A percentile compares a stretch with the other conserved stretches of the same genome.
Conservation (phyloP, 2,329 filamentous ascomycete genomes). For the Mycogone perniciosa region DNA sequence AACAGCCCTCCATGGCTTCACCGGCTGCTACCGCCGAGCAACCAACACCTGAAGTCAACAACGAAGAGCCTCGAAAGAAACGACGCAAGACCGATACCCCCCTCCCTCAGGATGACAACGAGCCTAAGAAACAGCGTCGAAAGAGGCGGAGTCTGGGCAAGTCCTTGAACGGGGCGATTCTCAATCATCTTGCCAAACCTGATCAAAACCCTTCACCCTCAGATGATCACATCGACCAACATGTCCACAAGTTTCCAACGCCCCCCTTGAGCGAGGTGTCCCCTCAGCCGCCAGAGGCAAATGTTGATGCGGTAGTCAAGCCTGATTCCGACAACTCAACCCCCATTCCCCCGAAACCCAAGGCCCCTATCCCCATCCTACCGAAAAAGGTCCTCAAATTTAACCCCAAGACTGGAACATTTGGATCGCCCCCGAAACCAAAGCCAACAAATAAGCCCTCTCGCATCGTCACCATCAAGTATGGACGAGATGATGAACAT, state of each 20-base stretch:
- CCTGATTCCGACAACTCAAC: conserved; percentile 4
- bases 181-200: conserved; percentile 11
- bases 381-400: conserved; percentile 48
- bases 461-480: conserved; percentile 50
- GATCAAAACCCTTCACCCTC: neutral
- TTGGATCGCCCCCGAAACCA: conserved; percentile 53
- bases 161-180: conserved; percentile 11
- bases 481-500: conserved; percentile 44
- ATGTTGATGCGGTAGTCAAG: conserved; percentile 2
- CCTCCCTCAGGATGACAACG: conserved; percentile 16
- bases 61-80: conserved; percentile 33
- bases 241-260: conserved; percentile 9
- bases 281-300: neutral
- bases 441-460: conserved; percentile 35
- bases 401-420: conserved; percentile 55
- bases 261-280: conserved; percentile 15
- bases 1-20: conserved; percentile 1
- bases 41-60: conserved; percentile 20
- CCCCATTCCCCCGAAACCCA: conserved; percentile 7
- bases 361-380: conserved; percentile 20
- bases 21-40: neutral
- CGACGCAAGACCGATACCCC: conserved; percentile 34
- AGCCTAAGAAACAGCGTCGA: conserved; percentile 23
- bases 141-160: conserved; percentile 17
- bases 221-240: neutral